These are phyloP conservation scores for Dissophora ornata DNA, from an alignment of 192 early-diverging fungal species.

Conservation along the genomic window DNA sequence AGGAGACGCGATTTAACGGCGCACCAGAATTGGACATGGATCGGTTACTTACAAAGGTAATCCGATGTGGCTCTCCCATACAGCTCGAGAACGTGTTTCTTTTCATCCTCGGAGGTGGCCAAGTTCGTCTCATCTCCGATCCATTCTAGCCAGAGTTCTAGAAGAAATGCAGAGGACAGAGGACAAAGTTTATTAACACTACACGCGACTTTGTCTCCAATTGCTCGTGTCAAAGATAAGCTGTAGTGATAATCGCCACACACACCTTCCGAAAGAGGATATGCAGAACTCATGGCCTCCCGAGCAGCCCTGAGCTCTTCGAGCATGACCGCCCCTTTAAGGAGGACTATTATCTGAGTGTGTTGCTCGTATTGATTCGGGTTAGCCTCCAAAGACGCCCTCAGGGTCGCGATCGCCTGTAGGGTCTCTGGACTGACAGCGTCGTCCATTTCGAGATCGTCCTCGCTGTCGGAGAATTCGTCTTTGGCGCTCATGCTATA, in stretches of 20 bases:
- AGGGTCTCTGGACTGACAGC: constrained; percentile 6
- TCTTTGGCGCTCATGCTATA: constrained; percentile 18
- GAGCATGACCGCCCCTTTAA: constrained; percentile 52
- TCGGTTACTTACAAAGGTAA: constrained; percentile 71
- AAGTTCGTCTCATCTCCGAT: constrained; percentile 71
- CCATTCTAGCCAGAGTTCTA: constrained; percentile 82
- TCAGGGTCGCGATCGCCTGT: constrained; percentile 15
- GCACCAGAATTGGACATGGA: background rate
- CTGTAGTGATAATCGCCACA: no score
- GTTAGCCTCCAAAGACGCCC: constrained; percentile 36
- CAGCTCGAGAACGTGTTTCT: constrained; percentile 58
- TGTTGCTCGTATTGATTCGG: constrained; percentile 67
- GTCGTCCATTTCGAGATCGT: constrained; percentile 7
- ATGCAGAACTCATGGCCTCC: constrained; percentile 65
- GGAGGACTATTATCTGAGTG: constrained; percentile 55
- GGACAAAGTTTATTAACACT: background rate
- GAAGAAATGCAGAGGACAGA: no score
- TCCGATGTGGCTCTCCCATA: constrained; percentile 69
- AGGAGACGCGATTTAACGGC: no score
- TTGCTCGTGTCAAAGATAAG: no score
- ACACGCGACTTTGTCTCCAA: no score
- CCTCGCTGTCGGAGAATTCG: constrained; percentile 24
- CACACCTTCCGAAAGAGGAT: constrained; percentile 74
- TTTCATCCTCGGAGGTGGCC: constrained; percentile 60
- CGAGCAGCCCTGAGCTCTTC: constrained; percentile 66